Percentiles rank a stretch among this genome's conserved stretches.
Conservation (phyloP, 352 stramenopile species). For the Pythium oligandrum region DNA sequence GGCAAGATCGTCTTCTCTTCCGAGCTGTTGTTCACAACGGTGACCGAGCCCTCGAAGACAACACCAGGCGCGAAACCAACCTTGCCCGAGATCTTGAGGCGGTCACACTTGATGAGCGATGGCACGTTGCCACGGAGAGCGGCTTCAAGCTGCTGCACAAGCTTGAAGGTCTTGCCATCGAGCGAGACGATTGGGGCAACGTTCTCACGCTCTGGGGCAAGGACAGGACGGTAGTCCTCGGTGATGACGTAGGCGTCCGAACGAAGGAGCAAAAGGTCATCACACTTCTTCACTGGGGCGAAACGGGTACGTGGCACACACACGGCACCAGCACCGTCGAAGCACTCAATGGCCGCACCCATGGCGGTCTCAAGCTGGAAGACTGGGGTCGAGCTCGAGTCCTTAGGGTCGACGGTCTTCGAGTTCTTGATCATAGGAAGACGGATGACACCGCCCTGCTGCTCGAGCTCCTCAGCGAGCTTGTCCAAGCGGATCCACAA, state of each 20-base stretch:
- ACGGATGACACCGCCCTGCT: slow-evolving; percentile 77
- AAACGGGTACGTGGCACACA: slow-evolving; percentile 87
- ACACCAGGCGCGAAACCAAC: slow-evolving; percentile 91
- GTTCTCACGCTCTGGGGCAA: slow-evolving; percentile 93
- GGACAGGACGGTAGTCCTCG: slow-evolving; percentile 92
- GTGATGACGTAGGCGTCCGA: slow-evolving; percentile 98
- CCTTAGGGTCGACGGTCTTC: slow-evolving; percentile 86
- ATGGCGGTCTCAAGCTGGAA: slow-evolving; percentile 87
- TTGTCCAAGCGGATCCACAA: slow-evolving; percentile 87
- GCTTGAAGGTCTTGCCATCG: slow-evolving; percentile 98
- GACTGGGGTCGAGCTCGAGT: slow-evolving; percentile 76
- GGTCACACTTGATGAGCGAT: slow-evolving; percentile 94
- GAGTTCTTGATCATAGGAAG: slow-evolving; percentile 88
- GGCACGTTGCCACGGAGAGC: slow-evolving; percentile 91
- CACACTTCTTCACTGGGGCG: slow-evolving; percentile 87
- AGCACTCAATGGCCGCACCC: slow-evolving; percentile 86
- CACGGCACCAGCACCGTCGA: slow-evolving; percentile 80
- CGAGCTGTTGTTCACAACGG: slow-evolving; percentile 93
- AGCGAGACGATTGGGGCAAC: slow-evolving; percentile 94
- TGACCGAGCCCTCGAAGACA: slow-evolving; percentile 91
- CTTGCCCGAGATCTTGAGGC: slow-evolving; percentile 94
- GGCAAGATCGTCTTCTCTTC: slow-evolving; percentile 95
- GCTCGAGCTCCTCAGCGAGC: slow-evolving; percentile 71
- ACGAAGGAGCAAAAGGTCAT: slow-evolving; percentile 89
- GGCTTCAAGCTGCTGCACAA: slow-evolving; percentile 96